These are phyloP conservation scores for Corchorus olitorius DNA, from an alignment of 345 rosid species.

Conservation along the genomic window DNA sequence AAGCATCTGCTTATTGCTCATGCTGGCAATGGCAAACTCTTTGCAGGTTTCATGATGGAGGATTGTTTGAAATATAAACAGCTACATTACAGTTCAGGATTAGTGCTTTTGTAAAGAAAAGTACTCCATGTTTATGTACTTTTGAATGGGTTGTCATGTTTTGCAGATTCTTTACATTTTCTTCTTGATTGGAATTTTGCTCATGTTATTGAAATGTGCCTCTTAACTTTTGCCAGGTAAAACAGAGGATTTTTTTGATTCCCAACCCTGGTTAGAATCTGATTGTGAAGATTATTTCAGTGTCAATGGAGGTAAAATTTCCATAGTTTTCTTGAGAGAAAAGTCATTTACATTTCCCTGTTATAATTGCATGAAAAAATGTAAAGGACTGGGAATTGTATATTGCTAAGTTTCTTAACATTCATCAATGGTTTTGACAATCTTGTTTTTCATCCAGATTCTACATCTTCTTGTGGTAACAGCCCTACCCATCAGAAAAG, in stretches of 20 bases:
- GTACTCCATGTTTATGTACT: not conserved
- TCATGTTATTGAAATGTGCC: slow-evolving; percentile 10
- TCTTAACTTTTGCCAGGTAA: slow-evolving; percentile 35
- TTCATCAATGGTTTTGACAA: not conserved
- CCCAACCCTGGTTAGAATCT: slow-evolving; percentile 62
- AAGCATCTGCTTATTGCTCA: not conserved
- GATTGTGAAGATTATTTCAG: slow-evolving; percentile 69
- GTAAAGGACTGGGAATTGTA: not conserved
- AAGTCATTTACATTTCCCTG: not conserved
- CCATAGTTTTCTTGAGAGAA: slow-evolving; percentile 6
- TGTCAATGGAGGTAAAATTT: slow-evolving; percentile 52
- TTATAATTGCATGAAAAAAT: not conserved
- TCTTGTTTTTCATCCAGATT: slow-evolving; percentile 32
- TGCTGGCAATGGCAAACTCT: not conserved
- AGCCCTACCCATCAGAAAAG: slow-evolving; percentile 46
- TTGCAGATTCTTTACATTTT: not conserved
- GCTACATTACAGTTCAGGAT: not conserved
- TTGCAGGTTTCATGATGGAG: slow-evolving; percentile 4
- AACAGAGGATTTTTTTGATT: slow-evolving; percentile 56
- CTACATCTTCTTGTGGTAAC: slow-evolving; percentile 37
- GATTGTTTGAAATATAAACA: not conserved
- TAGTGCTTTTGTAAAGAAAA: not conserved
- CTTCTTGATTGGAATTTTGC: not conserved
- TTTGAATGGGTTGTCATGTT: not conserved
- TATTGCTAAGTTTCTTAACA: not conserved